phyloP scores from a whole-genome alignment of 169 alveolate genomes.

The Plasmodium cynomolgi region DNA sequence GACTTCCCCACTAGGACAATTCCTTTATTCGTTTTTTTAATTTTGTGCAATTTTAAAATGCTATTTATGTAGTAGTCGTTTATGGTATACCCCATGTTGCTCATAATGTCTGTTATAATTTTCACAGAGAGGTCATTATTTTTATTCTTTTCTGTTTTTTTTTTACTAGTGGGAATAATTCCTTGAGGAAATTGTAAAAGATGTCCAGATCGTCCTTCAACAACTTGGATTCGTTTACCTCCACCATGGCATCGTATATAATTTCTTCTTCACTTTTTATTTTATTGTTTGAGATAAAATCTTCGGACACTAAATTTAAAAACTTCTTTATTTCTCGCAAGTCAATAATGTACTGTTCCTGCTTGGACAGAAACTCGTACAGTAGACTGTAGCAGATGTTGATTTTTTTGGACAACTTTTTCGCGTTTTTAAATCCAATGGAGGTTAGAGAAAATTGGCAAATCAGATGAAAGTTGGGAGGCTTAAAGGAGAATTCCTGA shows the following conservation, averaged over 20 bases:
- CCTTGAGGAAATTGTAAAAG: constrained; percentile 62
- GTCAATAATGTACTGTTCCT: constrained; percentile 98
- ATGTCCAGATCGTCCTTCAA: constrained; percentile 66
- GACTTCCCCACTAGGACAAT: constrained; percentile 70
- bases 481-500: constrained; percentile 93
- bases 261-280: constrained; percentile 71
- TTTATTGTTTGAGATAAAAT: constrained; percentile 34
- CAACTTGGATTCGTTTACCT: constrained; percentile 64
- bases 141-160: constrained; percentile 42
- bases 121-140: constrained; percentile 35
- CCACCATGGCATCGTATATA: constrained; percentile 63
- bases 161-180: constrained; percentile 50
- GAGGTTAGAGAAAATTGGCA: constrained; percentile 95
- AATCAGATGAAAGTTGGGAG: constrained; percentile 92
- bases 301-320: constrained; percentile 81
- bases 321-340: constrained; percentile 96
- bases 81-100: constrained; percentile 66
- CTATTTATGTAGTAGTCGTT: constrained; percentile 71
- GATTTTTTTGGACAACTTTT: constrained; percentile 93
- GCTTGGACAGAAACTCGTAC: constrained; percentile 93
- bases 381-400: constrained; percentile 94
- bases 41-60: constrained; percentile 60
- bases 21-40: constrained; percentile 74
- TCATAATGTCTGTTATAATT: constrained; percentile 64
- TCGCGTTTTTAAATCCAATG: constrained; percentile 96